Evolutionary conservation across 495 filamentous ascomycete species (phyloP), one percentile per base, ranked within the genome.

Genomic region (Jackrogersella multiformis): DNA sequence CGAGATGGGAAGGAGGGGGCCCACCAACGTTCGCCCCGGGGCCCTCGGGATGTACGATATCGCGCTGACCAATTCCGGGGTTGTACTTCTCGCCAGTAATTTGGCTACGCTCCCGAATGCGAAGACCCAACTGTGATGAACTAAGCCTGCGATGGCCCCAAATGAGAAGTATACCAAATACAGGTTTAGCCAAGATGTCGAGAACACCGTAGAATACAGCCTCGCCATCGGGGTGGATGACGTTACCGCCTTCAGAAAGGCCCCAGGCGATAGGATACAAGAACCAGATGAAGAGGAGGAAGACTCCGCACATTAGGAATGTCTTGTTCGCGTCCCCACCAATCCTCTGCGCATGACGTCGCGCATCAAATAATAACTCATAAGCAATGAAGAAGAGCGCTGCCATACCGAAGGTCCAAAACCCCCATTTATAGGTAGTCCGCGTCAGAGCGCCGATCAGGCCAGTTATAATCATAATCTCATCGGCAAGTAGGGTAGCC

Each of bases 211-310:
- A 92, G 75, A 92, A 92, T 57, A 90, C 74, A n/a, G 83, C 80
- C 64, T 87, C 87, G 2, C 81, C 84, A 58, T 89, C 88, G 0
- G 87, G 83, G 1, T 84, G 71, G 57, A 91, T 88, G 56, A 83
- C 74, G 70, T 92, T 91, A 3, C 88, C 87, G 28, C 89, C 89
- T 62, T 92, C 90, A 36, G 76, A 80, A 8, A 92, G 64, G 56
- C 88, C 90, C 83, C 85, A 92, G 9, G 82, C 83, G 57, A 92
- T 82, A 3, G 90, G 88, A 73, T 92, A 92, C n/a, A 91, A 73
- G 26, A 88, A 68, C 86, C 74, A 93, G 69, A 81, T 79, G 60
- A 88, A 77, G 20, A 86, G 73, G 6, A 84, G 77, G 60, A 81
- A 82, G 4, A 73, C 75, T n/a, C 85, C 83, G 35, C 85, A 79